Percentiles rank a stretch among this genome's conserved stretches.
These are phyloP conservation scores for Amaranthus cruentus DNA, from an alignment of 148 eudicot genomes.

Conservation along the genomic window DNA sequence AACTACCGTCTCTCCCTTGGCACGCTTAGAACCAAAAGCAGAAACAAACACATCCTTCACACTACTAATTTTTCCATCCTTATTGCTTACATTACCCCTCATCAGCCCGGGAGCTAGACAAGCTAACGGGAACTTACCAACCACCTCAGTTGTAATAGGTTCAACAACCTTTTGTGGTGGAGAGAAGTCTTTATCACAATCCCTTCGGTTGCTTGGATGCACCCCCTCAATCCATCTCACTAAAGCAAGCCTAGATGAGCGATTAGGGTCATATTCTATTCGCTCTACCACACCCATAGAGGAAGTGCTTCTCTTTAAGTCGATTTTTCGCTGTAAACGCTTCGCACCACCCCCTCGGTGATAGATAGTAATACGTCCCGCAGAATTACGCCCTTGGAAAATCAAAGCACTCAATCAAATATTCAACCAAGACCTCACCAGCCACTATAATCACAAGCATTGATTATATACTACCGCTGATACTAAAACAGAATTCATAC, in stretches of 20 bases:
- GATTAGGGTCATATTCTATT: constrained; percentile 35
- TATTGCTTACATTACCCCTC: constrained; percentile 8
- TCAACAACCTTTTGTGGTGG: constrained; percentile 20
- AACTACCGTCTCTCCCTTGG: constrained; percentile 19
- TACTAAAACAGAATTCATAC: background rate
- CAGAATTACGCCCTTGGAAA: constrained; percentile 34
- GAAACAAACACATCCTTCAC: constrained; percentile 38
- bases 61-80: constrained; percentile 24
- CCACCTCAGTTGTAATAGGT: constrained; percentile 22
- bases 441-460: background rate
- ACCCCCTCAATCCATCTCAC: constrained; percentile 46
- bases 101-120: constrained; percentile 28
- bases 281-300: constrained; percentile 41
- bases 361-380: constrained; percentile 39
- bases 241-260: constrained; percentile 39
- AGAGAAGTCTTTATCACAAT: constrained; percentile 17
- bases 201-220: constrained; percentile 20
- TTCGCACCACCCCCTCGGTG: constrained; percentile 53
- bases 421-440: constrained; percentile 4
- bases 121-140: constrained; percentile 35
- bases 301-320: constrained; percentile 36
- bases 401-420: constrained; percentile 8
- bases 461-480: background rate
- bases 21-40: constrained; percentile 24
- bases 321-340: constrained; percentile 34